These are phyloP conservation scores for Calonectria fujianensis DNA, from an alignment of 2,329 filamentous ascomycete genomes.

Conservation along the genomic window DNA sequence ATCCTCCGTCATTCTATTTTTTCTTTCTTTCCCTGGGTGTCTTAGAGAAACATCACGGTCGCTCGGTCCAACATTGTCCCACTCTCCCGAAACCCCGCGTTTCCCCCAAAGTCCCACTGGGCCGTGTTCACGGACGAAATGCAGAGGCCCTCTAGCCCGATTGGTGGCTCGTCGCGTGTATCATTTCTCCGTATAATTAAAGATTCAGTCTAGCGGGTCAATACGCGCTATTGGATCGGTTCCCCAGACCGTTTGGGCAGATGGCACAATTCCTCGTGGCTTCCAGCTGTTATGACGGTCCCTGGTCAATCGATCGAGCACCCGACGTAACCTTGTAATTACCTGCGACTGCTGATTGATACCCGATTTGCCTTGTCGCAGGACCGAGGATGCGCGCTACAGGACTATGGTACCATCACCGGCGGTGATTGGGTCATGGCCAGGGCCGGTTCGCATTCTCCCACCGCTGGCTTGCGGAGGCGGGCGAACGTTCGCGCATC, in stretches of 20 bases:
- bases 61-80: conserved; percentile 27
- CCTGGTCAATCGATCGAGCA: conserved; percentile 33
- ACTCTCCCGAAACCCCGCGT: conserved; percentile 34
- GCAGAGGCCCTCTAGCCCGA: conserved; percentile 13
- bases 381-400: conserved; percentile 15
- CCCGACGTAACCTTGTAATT: conserved; percentile 37
- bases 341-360: conserved; percentile 16
- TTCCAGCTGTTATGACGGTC: background rate
- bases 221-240: conserved; percentile 35
- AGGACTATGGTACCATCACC: conserved; percentile 34
- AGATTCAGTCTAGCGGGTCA: background rate
- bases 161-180: conserved; percentile 30
- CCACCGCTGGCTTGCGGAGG: conserved; percentile 4
- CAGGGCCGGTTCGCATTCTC: background rate
- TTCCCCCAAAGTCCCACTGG: conserved; percentile 25
- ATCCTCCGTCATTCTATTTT: no score
- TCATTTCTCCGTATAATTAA: conserved; percentile 34
- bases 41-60: background rate
- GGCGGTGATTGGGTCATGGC: conserved; percentile 31
- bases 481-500: conserved; percentile 8
- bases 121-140: conserved; percentile 16
- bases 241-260: conserved; percentile 16
- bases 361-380: conserved; percentile 10
- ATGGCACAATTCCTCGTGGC: background rate
- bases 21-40: no score